These are phyloP conservation scores for Arthrinium puccinioides DNA, from an alignment of 2,329 filamentous ascomycete species.

Conservation along the genomic window DNA sequence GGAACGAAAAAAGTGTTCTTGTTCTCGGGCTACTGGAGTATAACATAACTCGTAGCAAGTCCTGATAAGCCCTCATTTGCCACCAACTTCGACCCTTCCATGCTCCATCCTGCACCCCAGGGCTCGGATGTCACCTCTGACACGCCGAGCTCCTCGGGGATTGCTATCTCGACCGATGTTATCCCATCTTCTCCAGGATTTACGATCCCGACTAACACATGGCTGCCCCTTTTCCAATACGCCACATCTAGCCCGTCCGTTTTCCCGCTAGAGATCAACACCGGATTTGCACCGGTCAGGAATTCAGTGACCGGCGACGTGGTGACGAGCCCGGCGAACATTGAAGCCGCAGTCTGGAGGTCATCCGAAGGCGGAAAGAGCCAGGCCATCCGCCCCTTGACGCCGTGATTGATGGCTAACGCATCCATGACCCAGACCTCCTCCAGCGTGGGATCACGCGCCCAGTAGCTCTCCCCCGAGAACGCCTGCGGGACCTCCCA, in stretches of 20 bases:
- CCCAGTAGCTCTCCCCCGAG: conserved; percentile 39
- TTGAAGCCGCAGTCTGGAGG: conserved; percentile 30
- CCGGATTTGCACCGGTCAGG: conserved; percentile 24
- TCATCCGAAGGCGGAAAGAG: conserved; percentile 32
- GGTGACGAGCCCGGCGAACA: conserved; percentile 32
- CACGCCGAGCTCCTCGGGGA: conserved; percentile 11
- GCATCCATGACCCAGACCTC: conserved; percentile 38
- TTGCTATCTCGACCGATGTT: conserved; percentile 10
- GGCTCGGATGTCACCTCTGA: conserved; percentile 8
- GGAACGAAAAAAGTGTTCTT: no score
- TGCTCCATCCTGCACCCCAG: conserved; percentile 19
- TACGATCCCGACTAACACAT: conserved; percentile 29
- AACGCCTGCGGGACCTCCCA: conserved; percentile 40
- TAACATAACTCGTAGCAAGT: not conserved
- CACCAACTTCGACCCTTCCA: conserved; percentile 6
- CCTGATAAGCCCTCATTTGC: not conserved
- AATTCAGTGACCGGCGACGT: conserved; percentile 28
- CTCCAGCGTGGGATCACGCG: conserved; percentile 32
- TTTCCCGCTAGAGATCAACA: not conserved
- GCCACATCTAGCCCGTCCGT: conserved; percentile 25
- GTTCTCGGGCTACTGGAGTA: conserved; percentile 1
- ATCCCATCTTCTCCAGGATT: conserved; percentile 20
- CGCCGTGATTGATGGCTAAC: conserved; percentile 38
- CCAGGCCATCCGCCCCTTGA: conserved; percentile 35
- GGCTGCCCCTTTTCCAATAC: conserved; percentile 22